These are phyloP conservation scores for Pichia kluyveri DNA, from an alignment of 805 yeast species.

Conservation along the genomic window DNA sequence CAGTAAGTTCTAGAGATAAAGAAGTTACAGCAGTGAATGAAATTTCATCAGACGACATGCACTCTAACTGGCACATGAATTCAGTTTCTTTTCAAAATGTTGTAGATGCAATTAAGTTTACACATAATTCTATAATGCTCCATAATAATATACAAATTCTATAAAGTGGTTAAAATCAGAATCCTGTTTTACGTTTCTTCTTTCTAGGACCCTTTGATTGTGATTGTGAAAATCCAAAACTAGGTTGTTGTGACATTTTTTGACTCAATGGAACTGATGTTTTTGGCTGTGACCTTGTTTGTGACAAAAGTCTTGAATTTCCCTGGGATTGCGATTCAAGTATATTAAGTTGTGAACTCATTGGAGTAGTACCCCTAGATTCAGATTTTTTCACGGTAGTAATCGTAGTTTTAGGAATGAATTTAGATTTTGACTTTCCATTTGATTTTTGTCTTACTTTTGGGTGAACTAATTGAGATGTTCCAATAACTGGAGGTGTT, in stretches of 20 bases:
- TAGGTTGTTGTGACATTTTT: background rate
- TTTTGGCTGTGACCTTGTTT: conserved; percentile 1
- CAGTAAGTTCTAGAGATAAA: too few species aligned
- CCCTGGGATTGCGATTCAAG: background rate
- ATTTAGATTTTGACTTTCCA: background rate
- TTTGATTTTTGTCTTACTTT: background rate
- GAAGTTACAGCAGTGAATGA: too few species aligned
- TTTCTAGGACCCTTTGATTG: conserved; percentile 1
- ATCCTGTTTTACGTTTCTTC: conserved; percentile 2
- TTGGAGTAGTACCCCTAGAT: background rate
- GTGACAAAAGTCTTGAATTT: background rate
- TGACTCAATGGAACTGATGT: conserved; percentile 3
- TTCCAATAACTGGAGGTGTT: background rate
- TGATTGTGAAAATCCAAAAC: background rate
- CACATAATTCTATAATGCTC: too few species aligned
- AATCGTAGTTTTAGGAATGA: background rate
- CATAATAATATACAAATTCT: too few species aligned
- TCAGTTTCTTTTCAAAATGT: too few species aligned
- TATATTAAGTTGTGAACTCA: background rate
- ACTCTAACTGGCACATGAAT: too few species aligned
- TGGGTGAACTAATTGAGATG: background rate
- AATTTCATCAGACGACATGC: too few species aligned
- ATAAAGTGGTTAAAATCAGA: background rate
- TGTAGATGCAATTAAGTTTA: too few species aligned
- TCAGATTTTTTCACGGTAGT: background rate